Conservation (phyloP, 2,329 filamentous ascomycete genomes). For the Fusarium armeniacum region DNA sequence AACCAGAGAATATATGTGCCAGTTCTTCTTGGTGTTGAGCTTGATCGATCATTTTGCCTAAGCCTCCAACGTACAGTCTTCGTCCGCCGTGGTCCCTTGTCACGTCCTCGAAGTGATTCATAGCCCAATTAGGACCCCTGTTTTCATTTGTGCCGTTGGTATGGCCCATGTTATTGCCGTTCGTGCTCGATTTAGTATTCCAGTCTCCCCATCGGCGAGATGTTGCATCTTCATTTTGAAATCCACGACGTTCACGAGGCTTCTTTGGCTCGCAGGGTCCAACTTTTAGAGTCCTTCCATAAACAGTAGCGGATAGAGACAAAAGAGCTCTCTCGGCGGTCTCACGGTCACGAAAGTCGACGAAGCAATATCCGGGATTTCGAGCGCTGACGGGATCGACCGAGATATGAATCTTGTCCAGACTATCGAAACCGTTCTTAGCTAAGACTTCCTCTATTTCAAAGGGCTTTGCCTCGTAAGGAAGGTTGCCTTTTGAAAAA, state of each 20-base stretch:
- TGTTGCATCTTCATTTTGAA: constrained; percentile 20
- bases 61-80: constrained; percentile 65
- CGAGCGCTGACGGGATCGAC: constrained; percentile 76
- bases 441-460: constrained; percentile 73
- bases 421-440: constrained; percentile 56
- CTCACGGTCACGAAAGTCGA: constrained; percentile 72
- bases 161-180: background rate
- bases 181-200: constrained; percentile 47
- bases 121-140: constrained; percentile 27
- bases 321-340: constrained; percentile 67
- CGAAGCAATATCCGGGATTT: constrained; percentile 82
- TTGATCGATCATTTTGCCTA: constrained; percentile 65
- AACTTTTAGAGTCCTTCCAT: constrained; percentile 72
- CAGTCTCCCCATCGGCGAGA: constrained; percentile 63
- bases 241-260: constrained; percentile 33
- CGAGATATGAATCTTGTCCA: constrained; percentile 74
- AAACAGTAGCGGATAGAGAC: constrained; percentile 67
- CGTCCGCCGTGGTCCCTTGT: constrained; percentile 52
- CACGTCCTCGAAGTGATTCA: constrained; percentile 52
- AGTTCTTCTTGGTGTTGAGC: constrained; percentile 62
- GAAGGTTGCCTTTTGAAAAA: constrained; percentile 63
- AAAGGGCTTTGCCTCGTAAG: constrained; percentile 64
- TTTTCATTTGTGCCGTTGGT: background rate
- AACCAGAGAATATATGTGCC: constrained; percentile 61
- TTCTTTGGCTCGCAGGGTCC: constrained; percentile 73